These are phyloP conservation scores for Emergomyces orientalis DNA, from an alignment of 2,329 filamentous ascomycete genomes.

Conservation along the genomic window DNA sequence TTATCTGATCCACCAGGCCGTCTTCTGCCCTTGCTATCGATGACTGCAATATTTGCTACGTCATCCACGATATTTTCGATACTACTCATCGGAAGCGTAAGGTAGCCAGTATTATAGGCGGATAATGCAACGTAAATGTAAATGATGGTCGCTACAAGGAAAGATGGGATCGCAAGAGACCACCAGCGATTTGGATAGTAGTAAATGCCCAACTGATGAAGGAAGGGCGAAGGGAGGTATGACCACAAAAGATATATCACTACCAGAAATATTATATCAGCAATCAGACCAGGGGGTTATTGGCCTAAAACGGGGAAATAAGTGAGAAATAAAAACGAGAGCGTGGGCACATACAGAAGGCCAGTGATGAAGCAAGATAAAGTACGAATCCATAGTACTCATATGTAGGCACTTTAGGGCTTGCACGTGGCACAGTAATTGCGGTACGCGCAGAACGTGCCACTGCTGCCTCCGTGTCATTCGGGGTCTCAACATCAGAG, in stretches of 20 bases:
- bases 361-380: conserved; percentile 77
- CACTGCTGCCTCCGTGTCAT: conserved; percentile 52
- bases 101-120: conserved; percentile 76
- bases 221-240: conserved; percentile 81
- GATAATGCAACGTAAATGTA: conserved; percentile 94
- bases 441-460: conserved; percentile 50
- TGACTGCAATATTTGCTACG: conserved; percentile 71
- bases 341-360: conserved; percentile 63
- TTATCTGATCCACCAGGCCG: conserved; percentile 36
- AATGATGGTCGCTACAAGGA: conserved; percentile 74
- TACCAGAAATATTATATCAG: conserved; percentile 13
- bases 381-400: conserved; percentile 99
- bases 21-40: conserved; percentile 61
- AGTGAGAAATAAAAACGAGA: conserved; percentile 30
- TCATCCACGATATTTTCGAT: conserved; percentile 90
- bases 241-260: conserved; percentile 67
- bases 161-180: conserved; percentile 84
- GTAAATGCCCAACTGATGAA: conserved; percentile 86
- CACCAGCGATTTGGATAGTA: conserved; percentile 99
- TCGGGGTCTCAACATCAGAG: conserved; percentile 68
- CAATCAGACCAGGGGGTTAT: neutral
- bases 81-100: conserved; percentile 70
- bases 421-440: conserved; percentile 66
- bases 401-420: conserved; percentile 94
- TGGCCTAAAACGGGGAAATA: too few species aligned